Percentiles rank a stretch among this genome's conserved stretches.
phyloP scores from a whole-genome alignment of 208 protist species.

The Leishmania tarentolae region DNA sequence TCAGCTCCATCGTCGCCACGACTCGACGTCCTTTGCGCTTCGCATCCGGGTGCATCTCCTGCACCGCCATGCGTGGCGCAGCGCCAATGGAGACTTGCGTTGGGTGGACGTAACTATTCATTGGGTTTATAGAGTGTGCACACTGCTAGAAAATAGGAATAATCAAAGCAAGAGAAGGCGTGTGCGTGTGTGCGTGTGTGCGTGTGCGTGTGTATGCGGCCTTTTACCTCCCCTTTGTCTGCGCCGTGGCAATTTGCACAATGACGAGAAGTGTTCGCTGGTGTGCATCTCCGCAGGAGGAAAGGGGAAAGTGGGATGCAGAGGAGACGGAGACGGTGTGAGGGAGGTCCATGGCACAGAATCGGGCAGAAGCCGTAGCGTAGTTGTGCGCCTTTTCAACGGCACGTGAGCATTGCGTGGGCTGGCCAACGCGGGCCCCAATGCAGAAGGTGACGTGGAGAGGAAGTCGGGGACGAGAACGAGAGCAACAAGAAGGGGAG shows the following conservation, averaged over 20 bases:
- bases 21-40: constrained; percentile 62
- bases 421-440: not conserved
- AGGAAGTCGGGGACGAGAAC: not conserved
- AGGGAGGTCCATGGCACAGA: not conserved
- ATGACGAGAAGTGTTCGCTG: not conserved
- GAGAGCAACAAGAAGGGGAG: not conserved
- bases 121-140: not conserved
- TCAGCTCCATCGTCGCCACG: constrained; percentile 43
- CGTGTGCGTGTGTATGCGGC: no score
- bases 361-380: not conserved
- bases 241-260: not conserved
- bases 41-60: constrained; percentile 19
- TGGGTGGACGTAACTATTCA: constrained; percentile 3
- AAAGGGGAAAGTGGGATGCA: not conserved
- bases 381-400: not conserved
- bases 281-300: not conserved
- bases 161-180: no score
- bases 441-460: not conserved
- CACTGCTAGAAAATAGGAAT: no score
- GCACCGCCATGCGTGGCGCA: constrained; percentile 28
- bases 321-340: not conserved
- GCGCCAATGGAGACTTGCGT: constrained; percentile 5
- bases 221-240: not conserved
- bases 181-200: no score
- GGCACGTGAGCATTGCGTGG: not conserved